A percentile compares a stretch with the other conserved stretches of the same genome.
Evolutionary conservation across 169 alveolate genomes (phyloP).

Genomic region (Plasmodium falciparum): DNA sequence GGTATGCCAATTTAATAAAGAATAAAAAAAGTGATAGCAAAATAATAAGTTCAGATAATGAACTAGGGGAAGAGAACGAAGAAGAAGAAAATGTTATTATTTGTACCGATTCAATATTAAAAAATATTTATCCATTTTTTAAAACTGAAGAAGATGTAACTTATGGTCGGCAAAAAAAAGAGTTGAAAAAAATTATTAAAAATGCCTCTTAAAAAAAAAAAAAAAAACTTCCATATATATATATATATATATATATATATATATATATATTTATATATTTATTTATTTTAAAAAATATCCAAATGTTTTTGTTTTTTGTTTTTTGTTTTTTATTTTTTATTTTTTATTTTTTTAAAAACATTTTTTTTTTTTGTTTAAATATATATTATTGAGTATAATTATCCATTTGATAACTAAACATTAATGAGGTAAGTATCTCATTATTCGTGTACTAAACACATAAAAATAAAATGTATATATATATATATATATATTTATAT

Average conservation of each 20-base stretch:
- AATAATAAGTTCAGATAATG: background rate
- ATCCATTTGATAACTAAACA: no score
- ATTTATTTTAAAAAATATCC: background rate
- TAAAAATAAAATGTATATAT: no score
- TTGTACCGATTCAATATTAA: conserved; percentile 46
- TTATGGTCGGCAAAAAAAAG: conserved; percentile 29
- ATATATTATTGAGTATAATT: no score
- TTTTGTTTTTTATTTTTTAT: no score
- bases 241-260: background rate
- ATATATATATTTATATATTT: background rate
- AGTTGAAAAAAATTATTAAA: conserved; percentile 19
- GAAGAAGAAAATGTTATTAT: conserved; percentile 25
- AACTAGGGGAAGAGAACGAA: background rate
- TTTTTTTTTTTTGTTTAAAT: no score
- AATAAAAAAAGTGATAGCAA: background rate
- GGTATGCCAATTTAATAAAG: conserved; percentile 41
- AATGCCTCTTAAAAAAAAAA: background rate
- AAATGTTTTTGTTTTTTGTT: no score
- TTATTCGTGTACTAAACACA: no score
- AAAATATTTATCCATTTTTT: conserved; percentile 70
- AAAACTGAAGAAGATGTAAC: conserved; percentile 59
- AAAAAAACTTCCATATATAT: background rate
- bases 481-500: conserved; percentile 9
- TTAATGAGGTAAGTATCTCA: no score
- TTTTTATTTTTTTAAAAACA: no score